Percentiles rank a stretch among this genome's conserved stretches.
Evolutionary conservation across 169 alveolate species (phyloP).

Genomic region (Cryptosporidium parvum): DNA sequence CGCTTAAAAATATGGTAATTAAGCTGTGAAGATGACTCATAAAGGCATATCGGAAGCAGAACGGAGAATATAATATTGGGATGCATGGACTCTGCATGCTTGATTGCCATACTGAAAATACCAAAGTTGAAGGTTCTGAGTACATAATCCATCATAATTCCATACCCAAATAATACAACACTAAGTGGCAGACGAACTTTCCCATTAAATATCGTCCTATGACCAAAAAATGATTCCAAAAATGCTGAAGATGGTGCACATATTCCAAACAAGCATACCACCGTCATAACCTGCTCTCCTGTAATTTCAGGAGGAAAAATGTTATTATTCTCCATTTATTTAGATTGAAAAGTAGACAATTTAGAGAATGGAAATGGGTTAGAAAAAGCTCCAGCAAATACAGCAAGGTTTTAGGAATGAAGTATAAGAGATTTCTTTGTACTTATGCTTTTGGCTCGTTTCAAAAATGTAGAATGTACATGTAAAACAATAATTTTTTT

Average conservation of each 20-base stretch:
- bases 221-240: constrained; percentile 70
- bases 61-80: constrained; percentile 70
- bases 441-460: not conserved
- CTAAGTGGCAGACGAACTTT: constrained; percentile 55
- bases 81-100: constrained; percentile 67
- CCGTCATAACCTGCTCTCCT: constrained; percentile 71
- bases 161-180: constrained; percentile 66
- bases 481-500: too few species aligned
- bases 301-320: constrained; percentile 60
- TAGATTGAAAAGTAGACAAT: not conserved
- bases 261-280: constrained; percentile 67
- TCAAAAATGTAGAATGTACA: too few species aligned
- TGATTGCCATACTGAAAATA: constrained; percentile 52
- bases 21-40: constrained; percentile 76
- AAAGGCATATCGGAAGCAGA: constrained; percentile 74
- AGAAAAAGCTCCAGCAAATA: not conserved
- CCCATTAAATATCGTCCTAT: constrained; percentile 58
- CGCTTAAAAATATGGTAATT: constrained; percentile 73
- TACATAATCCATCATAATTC: constrained; percentile 57
- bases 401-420: not conserved
- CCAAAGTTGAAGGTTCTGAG: constrained; percentile 54
- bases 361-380: not conserved
- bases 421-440: not conserved
- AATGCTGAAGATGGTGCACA: constrained; percentile 72
- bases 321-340: constrained; percentile 21